phyloP scores from a whole-genome alignment of 225 moss, liverwort and hornwort genomes.

The Neckera pumila region DNA sequence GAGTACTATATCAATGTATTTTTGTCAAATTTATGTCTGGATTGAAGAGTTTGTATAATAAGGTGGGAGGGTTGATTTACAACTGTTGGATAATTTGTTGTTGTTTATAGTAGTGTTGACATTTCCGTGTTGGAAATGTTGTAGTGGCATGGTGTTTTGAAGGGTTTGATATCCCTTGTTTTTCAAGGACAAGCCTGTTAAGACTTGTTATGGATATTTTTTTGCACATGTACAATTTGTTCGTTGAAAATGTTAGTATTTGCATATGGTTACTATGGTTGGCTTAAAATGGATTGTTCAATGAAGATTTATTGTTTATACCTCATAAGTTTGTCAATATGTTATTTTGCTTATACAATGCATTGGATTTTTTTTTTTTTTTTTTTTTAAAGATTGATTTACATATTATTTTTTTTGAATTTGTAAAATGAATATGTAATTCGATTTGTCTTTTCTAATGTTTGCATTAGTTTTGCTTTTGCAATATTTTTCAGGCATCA shows the following conservation, averaged over 20 bases:
- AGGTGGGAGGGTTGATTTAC: too few relatives aligned
- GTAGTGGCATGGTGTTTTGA: too few relatives aligned
- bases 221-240: not conserved
- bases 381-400: not conserved
- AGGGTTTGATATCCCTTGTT: not conserved
- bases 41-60: too few relatives aligned
- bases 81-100: too few relatives aligned
- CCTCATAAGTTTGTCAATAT: rapidly evolving
- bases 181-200: rapidly evolving
- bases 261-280: rapidly evolving
- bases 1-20: too few relatives aligned
- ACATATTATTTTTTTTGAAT: not conserved
- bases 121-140: too few relatives aligned
- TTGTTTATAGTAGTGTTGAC: too few relatives aligned
- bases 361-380: rapidly evolving
- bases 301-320: not conserved
- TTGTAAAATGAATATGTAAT: not conserved
- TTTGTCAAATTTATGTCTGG: too few relatives aligned
- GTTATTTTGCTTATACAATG: not conserved
- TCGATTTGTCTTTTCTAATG: not conserved
- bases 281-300: not conserved
- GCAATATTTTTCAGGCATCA: not conserved
- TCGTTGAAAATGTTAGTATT: rapidly evolving
- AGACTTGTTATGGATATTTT: not conserved
- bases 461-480: not conserved